Evolutionary conservation across 2,329 filamentous ascomycete species (phyloP).

Genomic region (Bipolaris cookei): DNA sequence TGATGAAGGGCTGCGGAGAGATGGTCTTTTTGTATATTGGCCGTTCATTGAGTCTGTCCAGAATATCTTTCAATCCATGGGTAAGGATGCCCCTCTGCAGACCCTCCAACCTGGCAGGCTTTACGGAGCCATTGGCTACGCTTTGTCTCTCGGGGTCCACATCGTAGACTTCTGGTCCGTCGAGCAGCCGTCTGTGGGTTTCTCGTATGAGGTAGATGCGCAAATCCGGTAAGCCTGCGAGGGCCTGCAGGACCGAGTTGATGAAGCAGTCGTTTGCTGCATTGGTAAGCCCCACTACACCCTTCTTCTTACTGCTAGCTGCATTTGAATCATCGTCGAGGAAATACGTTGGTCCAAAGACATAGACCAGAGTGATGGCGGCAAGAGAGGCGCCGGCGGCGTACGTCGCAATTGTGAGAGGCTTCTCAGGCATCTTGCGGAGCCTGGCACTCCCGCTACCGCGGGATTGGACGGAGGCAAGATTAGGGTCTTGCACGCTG

Average conservation of each 20-base stretch:
- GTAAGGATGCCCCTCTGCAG: constrained; percentile 85
- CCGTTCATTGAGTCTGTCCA: constrained; percentile 90
- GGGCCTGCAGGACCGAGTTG: constrained; percentile 91
- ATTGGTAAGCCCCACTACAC: constrained; percentile 85
- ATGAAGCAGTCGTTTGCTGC: constrained; percentile 85
- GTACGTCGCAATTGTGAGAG: constrained; percentile 84
- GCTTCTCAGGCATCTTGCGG: constrained; percentile 76
- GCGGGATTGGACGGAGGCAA: constrained; percentile 29
- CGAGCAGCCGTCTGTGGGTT: constrained; percentile 80
- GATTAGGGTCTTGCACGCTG: constrained; percentile 25
- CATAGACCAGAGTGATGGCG: constrained; percentile 92
- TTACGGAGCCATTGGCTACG: constrained; percentile 49
- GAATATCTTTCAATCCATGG: constrained; percentile 84
- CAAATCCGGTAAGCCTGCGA: constrained; percentile 88
- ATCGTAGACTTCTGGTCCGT: constrained; percentile 77
- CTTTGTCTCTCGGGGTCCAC: constrained; percentile 59
- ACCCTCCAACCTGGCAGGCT: constrained; percentile 59
- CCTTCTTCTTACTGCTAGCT: constrained; percentile 70
- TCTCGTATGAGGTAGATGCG: constrained; percentile 92
- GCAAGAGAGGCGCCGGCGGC: constrained; percentile 94
- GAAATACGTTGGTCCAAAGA: constrained; percentile 96
- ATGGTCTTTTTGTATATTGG: constrained; percentile 95
- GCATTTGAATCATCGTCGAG: constrained; percentile 84
- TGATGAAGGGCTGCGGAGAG: constrained; percentile 82
- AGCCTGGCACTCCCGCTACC: constrained; percentile 29